Evolutionary conservation across 371 early-diverging fungal species (phyloP).

Genomic region (Circinella minor): DNA sequence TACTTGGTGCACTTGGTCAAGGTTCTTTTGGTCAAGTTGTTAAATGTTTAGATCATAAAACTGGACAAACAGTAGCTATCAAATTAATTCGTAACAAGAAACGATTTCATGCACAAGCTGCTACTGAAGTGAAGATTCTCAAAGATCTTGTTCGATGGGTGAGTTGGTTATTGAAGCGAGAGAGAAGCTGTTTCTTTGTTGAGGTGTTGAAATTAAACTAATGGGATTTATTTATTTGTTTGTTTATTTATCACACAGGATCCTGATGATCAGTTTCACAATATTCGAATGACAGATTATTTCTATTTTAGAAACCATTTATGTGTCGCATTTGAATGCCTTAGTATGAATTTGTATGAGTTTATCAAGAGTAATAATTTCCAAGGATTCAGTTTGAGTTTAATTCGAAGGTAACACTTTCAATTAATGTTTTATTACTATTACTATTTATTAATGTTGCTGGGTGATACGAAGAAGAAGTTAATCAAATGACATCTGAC

Average conservation of each 20-base stretch:
- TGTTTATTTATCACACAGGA: constrained; percentile 64
- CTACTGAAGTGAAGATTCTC: constrained; percentile 93
- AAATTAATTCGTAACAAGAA: constrained; percentile 96
- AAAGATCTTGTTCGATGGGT: constrained; percentile 73
- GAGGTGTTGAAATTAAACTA: no score
- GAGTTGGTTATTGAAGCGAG: constrained; percentile 12
- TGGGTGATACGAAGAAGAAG: no score
- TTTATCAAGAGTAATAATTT: constrained; percentile 94
- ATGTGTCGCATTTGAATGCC: constrained; percentile 95
- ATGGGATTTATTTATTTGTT: background rate
- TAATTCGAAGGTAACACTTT: constrained; percentile 68
- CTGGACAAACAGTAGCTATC: constrained; percentile 87
- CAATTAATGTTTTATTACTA: no score
- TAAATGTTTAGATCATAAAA: constrained; percentile 91
- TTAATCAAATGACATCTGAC: background rate
- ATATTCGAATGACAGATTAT: constrained; percentile 86
- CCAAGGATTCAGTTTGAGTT: constrained; percentile 84
- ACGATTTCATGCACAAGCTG: constrained; percentile 94
- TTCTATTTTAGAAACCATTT: constrained; percentile 95
- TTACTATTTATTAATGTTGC: no score
- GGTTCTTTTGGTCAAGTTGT: constrained; percentile 99
- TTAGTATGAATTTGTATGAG: constrained; percentile 97
- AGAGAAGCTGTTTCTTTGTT: background rate
- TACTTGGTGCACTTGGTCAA: constrained; percentile 88
- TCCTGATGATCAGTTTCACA: constrained; percentile 78